Evolutionary conservation across 2,329 filamentous ascomycete species (phyloP).

Genomic region (Tolypocladium ophioglossoides): DNA sequence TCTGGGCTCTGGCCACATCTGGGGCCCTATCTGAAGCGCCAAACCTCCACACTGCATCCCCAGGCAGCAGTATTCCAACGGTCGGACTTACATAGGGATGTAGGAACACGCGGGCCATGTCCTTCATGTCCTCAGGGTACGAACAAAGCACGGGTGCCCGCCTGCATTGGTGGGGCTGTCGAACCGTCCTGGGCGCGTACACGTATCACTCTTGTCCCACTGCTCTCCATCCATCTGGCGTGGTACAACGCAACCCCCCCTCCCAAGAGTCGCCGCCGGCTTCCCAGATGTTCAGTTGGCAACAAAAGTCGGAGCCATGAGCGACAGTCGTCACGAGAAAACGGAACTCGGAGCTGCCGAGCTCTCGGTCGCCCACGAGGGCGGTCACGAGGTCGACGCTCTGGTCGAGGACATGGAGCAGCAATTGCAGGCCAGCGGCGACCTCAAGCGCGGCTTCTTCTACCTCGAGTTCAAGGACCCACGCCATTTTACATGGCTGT

Average conservation of each 20-base stretch:
- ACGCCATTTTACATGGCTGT: constrained; percentile 53
- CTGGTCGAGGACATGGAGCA: constrained; percentile 31
- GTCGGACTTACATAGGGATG: neutral
- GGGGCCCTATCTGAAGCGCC: constrained; percentile 4
- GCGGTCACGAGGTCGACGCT: constrained; percentile 23
- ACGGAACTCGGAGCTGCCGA: constrained; percentile 23
- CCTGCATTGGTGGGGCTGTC: neutral
- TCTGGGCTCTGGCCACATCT: neutral
- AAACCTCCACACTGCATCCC: neutral
- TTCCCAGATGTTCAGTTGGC: neutral
- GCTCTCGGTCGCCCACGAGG: constrained; percentile 21
- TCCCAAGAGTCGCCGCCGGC: neutral
- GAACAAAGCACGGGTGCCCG: neutral
- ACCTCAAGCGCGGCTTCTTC: constrained; percentile 31
- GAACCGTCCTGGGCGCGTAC: neutral
- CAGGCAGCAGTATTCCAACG: neutral
- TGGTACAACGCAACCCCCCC: neutral
- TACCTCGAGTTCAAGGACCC: constrained; percentile 51
- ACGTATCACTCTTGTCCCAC: neutral
- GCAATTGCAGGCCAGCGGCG: constrained; percentile 23
- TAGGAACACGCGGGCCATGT: neutral
- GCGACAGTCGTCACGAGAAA: constrained; percentile 11
- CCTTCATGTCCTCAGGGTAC: neutral
- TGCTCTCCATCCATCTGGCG: neutral
- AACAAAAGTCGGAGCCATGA: neutral